Percentiles rank a stretch among this genome's conserved stretches.
Evolutionary conservation across 2,329 filamentous ascomycete genomes (phyloP).

Genomic region (Colletotrichum lentis): DNA sequence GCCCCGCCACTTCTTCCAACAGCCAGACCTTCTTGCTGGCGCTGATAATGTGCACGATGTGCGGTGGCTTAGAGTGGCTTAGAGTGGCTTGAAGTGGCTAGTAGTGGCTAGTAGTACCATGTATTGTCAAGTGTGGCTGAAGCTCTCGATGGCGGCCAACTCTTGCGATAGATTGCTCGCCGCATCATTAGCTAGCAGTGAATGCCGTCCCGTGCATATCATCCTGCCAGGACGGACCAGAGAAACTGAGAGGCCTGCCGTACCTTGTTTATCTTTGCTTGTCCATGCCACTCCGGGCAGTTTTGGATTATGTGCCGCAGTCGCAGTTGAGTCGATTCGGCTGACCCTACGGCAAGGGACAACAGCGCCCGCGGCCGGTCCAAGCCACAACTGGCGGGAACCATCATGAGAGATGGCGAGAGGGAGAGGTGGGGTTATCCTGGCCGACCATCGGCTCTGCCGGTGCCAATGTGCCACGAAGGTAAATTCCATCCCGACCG

Average conservation of each 20-base stretch:
- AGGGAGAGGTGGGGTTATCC: too few relatives aligned
- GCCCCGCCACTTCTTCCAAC: conserved; percentile 9
- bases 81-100: too few relatives aligned
- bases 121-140: neutral
- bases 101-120: too few relatives aligned
- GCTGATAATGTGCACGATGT: neutral
- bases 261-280: neutral
- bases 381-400: neutral
- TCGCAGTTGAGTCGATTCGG: neutral
- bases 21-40: conserved; percentile 32
- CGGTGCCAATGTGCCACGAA: neutral
- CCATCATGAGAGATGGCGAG: neutral
- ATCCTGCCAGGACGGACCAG: neutral
- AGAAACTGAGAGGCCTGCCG: neutral
- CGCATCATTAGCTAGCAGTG: neutral
- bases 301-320: neutral
- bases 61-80: too few relatives aligned
- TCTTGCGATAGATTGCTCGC: conserved; percentile 1
- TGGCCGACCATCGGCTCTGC: conserved; percentile 10
- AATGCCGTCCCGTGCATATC: neutral
- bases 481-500: neutral
- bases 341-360: neutral
- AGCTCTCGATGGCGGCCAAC: conserved; percentile 16
- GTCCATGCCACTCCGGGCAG: conserved; percentile 15
- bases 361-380: neutral